A percentile compares a stretch with the other conserved stretches of the same genome.
Conservation (phyloP, 2,329 filamentous ascomycete genomes). For the Alternaria conjuncta region DNA sequence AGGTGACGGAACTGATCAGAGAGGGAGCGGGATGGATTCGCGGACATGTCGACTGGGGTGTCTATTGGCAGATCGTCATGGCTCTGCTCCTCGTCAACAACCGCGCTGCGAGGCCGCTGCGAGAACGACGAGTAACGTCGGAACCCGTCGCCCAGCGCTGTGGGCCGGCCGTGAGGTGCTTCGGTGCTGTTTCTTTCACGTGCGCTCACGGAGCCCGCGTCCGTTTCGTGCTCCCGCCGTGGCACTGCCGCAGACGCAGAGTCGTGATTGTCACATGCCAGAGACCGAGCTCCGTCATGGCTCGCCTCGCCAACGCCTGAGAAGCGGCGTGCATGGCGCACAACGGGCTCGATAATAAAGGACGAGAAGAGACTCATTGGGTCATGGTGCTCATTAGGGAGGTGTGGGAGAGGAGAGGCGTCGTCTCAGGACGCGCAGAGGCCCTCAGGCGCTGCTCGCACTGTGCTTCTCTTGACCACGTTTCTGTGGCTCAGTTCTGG, state of each 20-base stretch:
- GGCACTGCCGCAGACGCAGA: conserved; percentile 4
- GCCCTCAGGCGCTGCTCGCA: conserved; percentile 11
- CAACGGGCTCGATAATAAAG: conserved; percentile 50
- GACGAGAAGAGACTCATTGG: conserved; percentile 51
- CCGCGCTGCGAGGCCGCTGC: conserved; percentile 31
- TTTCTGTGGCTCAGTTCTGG: conserved; percentile 13
- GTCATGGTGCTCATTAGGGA: conserved; percentile 20
- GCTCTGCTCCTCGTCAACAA: conserved; percentile 29
- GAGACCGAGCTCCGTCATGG: conserved; percentile 18
- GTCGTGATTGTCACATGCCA: conserved; percentile 40
- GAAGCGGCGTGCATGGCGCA: conserved; percentile 49
- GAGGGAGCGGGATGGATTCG: conserved; percentile 37
- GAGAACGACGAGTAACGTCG: conserved; percentile 31
- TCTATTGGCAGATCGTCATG: conserved; percentile 34
- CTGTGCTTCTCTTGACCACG: conserved; percentile 16
- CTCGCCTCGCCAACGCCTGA: conserved; percentile 33
- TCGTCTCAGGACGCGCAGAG: neutral
- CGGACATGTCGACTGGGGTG: conserved; percentile 39
- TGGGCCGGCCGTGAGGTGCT: conserved; percentile 10
- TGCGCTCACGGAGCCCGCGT: conserved; percentile 10
- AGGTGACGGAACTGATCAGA: conserved; percentile 36
- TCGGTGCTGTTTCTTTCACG: conserved; percentile 9
- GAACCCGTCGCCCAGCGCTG: conserved; percentile 21
- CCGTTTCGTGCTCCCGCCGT: conserved; percentile 12
- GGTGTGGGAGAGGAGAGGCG: neutral